Conservation (phyloP, 2,329 filamentous ascomycete species). For the Rutstroemia sp. region DNA sequence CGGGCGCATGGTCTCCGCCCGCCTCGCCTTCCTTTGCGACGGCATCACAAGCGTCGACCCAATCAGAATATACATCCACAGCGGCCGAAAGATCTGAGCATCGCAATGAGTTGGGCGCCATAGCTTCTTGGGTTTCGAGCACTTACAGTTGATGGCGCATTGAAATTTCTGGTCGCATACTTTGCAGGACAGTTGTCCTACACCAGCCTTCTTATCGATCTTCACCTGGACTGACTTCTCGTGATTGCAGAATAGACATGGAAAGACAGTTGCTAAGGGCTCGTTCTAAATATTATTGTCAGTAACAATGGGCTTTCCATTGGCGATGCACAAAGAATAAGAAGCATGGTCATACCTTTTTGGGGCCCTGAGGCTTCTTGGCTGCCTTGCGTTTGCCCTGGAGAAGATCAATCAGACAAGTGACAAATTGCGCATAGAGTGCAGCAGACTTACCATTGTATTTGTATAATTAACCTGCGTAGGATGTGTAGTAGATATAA, state of each 20-base stretch:
- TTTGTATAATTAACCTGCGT: not conserved
- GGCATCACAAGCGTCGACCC: conserved; percentile 88
- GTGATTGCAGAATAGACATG: conserved; percentile 97
- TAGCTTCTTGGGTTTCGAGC: not conserved
- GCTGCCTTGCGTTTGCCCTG: conserved; percentile 92
- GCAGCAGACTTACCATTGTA: not conserved
- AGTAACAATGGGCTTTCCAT: not conserved
- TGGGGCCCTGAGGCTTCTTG: conserved; percentile 71
- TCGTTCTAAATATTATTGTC: conserved; percentile 45
- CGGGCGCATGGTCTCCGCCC: conserved; percentile 22
- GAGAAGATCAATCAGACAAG: not conserved
- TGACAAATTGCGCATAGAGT: not conserved
- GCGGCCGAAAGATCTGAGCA: conserved; percentile 72
- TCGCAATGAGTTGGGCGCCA: conserved; percentile 11
- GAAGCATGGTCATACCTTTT: conserved; percentile 52
- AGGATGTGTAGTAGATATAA: not conserved
- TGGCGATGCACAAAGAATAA: not conserved
- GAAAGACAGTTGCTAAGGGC: conserved; percentile 74
- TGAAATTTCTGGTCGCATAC: conserved; percentile 92
- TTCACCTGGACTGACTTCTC: conserved; percentile 88
- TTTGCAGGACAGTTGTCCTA: conserved; percentile 82
- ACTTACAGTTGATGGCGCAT: conserved; percentile 81
- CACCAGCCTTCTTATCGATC: conserved; percentile 84
- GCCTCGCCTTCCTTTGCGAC: conserved; percentile 54
- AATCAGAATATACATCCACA: conserved; percentile 95